phyloP scores from a whole-genome alignment of 116 monocot genomes.

The Zostera marina region DNA sequence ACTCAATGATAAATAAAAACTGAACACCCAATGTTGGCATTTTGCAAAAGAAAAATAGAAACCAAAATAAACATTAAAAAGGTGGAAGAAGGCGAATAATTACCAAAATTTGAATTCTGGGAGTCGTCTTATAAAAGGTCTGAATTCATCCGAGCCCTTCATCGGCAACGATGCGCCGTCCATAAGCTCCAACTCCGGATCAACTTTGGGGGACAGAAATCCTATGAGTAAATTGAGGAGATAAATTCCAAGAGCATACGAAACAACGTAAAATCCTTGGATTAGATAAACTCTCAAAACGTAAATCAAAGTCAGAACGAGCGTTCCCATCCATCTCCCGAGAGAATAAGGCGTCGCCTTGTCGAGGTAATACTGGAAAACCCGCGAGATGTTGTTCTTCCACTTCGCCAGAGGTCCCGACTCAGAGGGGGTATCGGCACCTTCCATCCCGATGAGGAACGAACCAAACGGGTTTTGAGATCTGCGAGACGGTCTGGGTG shows the following conservation, averaged over 20 bases:
- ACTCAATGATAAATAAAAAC: too few species aligned
- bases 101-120: constrained; percentile 45
- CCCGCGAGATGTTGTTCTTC: constrained; percentile 23
- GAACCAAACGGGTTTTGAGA: not conserved
- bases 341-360: constrained; percentile 36
- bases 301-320: constrained; percentile 24
- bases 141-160: constrained; percentile 53
- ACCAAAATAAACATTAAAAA: not conserved
- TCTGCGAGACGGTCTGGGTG: not conserved
- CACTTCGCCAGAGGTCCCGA: constrained; percentile 23
- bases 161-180: constrained; percentile 47
- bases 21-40: too few species aligned
- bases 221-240: constrained; percentile 67
- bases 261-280: constrained; percentile 51
- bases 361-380: constrained; percentile 50
- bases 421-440: not conserved
- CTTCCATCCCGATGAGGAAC: not conserved
- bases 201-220: constrained; percentile 56
- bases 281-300: constrained; percentile 21
- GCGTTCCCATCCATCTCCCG: constrained; percentile 44
- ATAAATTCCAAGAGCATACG: constrained; percentile 61
- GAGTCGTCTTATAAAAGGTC: constrained; percentile 32
- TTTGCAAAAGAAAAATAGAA: not conserved
- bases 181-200: constrained; percentile 42
- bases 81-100: not conserved